Evolutionary conservation across 2,329 filamentous ascomycete species (phyloP).

Genomic region (Cadophora luteo-olivacea): DNA sequence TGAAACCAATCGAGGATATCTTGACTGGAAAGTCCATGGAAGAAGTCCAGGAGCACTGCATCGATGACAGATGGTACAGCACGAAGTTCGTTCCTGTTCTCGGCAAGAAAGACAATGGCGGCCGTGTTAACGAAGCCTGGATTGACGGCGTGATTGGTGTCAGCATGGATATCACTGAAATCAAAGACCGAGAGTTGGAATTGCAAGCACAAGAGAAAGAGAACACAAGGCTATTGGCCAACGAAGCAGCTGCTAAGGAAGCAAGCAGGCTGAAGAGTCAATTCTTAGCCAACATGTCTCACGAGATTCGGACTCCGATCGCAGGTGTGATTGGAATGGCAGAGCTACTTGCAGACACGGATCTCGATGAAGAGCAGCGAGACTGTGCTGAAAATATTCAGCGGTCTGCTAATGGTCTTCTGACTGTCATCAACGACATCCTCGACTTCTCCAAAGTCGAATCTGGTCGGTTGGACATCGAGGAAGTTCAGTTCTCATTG

Average conservation of each 20-base stretch:
- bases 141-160: slow-evolving; percentile 79
- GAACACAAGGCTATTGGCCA: slow-evolving; percentile 73
- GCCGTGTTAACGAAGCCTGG: slow-evolving; percentile 54
- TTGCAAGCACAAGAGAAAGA: slow-evolving; percentile 70
- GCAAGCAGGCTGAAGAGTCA: slow-evolving; percentile 81
- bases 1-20: slow-evolving; percentile 67
- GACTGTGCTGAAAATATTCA: slow-evolving; percentile 82
- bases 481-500: slow-evolving; percentile 81
- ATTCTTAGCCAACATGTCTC: slow-evolving; percentile 83
- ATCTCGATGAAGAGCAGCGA: slow-evolving; percentile 71
- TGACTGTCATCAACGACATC: slow-evolving; percentile 92
- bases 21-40: slow-evolving; percentile 65
- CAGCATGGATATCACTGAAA: slow-evolving; percentile 80
- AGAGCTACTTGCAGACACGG: slow-evolving; percentile 73
- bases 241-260: slow-evolving; percentile 80
- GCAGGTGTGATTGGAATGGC: slow-evolving; percentile 83
- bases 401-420: slow-evolving; percentile 77
- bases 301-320: slow-evolving; percentile 80
- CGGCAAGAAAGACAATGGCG: slow-evolving; percentile 60
- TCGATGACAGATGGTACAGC: slow-evolving; percentile 68
- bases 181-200: slow-evolving; percentile 68
- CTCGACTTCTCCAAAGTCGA: slow-evolving; percentile 89
- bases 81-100: slow-evolving; percentile 74
- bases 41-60: slow-evolving; percentile 64
- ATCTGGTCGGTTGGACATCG: slow-evolving; percentile 77